phyloP scores from a whole-genome alignment of 129 eudicot genomes.

The Deinandra increscens region DNA sequence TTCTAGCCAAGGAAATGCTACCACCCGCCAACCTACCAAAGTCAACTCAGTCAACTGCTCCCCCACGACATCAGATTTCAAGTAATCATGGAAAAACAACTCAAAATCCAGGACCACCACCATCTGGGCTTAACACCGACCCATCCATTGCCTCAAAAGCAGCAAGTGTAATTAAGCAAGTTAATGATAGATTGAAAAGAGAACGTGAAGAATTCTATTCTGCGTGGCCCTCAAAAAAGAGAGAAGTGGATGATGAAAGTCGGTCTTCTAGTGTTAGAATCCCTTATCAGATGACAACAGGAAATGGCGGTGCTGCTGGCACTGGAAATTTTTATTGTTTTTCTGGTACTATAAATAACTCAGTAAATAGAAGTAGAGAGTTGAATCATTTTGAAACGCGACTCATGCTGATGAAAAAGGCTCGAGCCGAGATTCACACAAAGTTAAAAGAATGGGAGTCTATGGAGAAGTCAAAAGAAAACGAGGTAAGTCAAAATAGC shows the following conservation, averaged over 20 bases:
- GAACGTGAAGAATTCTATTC: slow-evolving; percentile 49
- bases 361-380: slow-evolving; percentile 49
- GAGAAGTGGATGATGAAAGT: slow-evolving; percentile 37
- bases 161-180: slow-evolving; percentile 54
- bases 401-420: slow-evolving; percentile 57
- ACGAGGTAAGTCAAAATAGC: slow-evolving; percentile 12
- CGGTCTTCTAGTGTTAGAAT: slow-evolving; percentile 32
- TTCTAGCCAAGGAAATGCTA: slow-evolving; percentile 69
- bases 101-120: slow-evolving; percentile 42
- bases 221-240: slow-evolving; percentile 47
- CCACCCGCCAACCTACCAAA: slow-evolving; percentile 61
- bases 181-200: slow-evolving; percentile 62
- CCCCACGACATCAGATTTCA: slow-evolving; percentile 41
- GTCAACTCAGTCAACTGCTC: slow-evolving; percentile 20
- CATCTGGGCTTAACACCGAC: slow-evolving; percentile 25
- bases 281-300: slow-evolving; percentile 35
- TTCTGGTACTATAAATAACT: slow-evolving; percentile 24
- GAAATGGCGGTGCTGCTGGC: slow-evolving; percentile 37
- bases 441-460: slow-evolving; percentile 50
- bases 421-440: slow-evolving; percentile 42
- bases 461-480: slow-evolving; percentile 29
- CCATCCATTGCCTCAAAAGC: slow-evolving; percentile 65
- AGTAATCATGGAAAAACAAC: slow-evolving; percentile 33
- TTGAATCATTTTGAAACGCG: slow-evolving; percentile 47
- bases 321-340: slow-evolving; percentile 29